Base-by-base conservation (phyloP, 306 rosid genomes). In the Medicago ruthenica region DNA sequence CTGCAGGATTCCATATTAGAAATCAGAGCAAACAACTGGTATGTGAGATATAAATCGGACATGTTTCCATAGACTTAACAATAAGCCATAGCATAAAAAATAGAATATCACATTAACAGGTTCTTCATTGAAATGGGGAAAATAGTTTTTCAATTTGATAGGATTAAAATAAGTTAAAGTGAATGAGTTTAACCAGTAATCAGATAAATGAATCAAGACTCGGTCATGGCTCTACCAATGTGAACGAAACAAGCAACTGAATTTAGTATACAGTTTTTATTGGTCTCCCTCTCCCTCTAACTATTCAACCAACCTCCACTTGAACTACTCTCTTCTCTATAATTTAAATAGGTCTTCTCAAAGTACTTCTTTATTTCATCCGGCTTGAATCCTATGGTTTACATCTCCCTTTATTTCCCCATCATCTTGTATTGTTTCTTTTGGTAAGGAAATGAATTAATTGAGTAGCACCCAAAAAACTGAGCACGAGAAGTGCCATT, bases 1-100 rank as follows among this genome's bases (percentile, higher is more conserved):
- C 22, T 51, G 57, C 48, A 67, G 22, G 54, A 11, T 80, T 41
- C 63, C 65, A 79, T 20, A 57, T 13, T 61, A 66, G 65, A 79
- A 31, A 73, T 66, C 45, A 73, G 34, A 58, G 20, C 14, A 67
- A 67, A 44, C 76, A 74, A 16, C 6, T n/a, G 34, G 47, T 0
- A 57, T 18, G n/a, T 6, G 39, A 55, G 36, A 73, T 55, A 44
- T 48, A 57, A 74, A 68, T 16, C 48, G 22, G 59, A 59, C 48
- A 22, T 47, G 54, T 39, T 74, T 80, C 14, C 57, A 42, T 44
- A 21, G 37, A 61, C 41, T 73, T 51, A 59, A 67, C 47, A 66
- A 47, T 16, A 39, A 55, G 31, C 3, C 24, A 20, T 54, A 54
- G 8, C 24, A 17, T 54, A n/a, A 54, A n/a, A 9, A 9, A 54